Evolutionary conservation across 2,329 filamentous ascomycete species (phyloP), one percentile per base, ranked within the genome.

Genomic region (Rutstroemia sp.): DNA sequence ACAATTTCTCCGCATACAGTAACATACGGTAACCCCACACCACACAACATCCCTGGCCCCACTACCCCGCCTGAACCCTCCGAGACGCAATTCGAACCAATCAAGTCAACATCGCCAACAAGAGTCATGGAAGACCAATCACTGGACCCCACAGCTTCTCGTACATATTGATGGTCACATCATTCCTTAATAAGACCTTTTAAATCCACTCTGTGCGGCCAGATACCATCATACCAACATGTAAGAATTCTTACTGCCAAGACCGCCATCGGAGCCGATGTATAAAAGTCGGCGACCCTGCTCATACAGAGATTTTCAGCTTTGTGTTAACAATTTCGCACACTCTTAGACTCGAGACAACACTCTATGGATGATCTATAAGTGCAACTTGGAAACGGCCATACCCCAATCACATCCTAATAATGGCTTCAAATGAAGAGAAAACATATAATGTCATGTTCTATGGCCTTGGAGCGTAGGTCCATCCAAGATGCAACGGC

Each of bases 381-480:
- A 42, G 2, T 42, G 39, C 16, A 42, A 19, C n/a, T 42, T 8
- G 39, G 19, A 42, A 19, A 5, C 16, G 6, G 7, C 5, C 42
- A 23, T 21, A 21, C 5, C 12, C 14, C 10, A 8, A 46, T 5
- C 6, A 46, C 6, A 17, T 8, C 3, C 8, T 39, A 2, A 8
- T 5, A 17, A 54, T 54, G 52, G 12, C 21, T 36, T 42, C 23
- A 0, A 40, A 7, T 4, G 6, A 30, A 16, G 36, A 48, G 0
- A 16, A 42, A 36, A 40, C 36, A 25, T 34, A 36, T 0, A 51
- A 56, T 51, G 53, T 56, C 17, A 3, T 56, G 8, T 45, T 56
- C 2, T 56, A 42, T 44, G 53, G 53, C 12, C 19, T 56, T 25
- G 53, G 53, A 38, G 53, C 53, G 53, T 51, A 44, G 4, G 47